Percentiles rank a stretch among this genome's conserved stretches.
These are phyloP conservation scores for Podospora tetraspora DNA, from an alignment of 495 filamentous ascomycete species.

Conservation along the genomic window DNA sequence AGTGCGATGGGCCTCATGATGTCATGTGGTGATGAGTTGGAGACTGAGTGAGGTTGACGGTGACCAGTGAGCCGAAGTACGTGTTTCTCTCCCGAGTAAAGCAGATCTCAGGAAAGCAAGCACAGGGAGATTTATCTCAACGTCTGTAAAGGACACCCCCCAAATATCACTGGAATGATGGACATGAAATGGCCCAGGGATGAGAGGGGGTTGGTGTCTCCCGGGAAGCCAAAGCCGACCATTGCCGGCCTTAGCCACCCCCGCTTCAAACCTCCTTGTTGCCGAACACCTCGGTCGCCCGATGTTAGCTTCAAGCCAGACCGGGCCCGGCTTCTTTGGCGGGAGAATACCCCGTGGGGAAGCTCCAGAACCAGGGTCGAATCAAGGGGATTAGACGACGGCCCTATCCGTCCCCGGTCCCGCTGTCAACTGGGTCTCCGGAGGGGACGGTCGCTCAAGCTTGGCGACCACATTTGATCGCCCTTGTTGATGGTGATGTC, in stretches of 20 bases:
- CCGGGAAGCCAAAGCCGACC: slow-evolving; percentile 27
- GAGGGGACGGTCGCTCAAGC: background rate
- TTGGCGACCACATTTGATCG: background rate
- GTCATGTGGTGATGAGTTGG: background rate
- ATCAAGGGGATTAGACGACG: background rate
- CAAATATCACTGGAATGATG: background rate
- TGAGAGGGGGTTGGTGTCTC: slow-evolving; percentile 4
- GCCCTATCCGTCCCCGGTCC: background rate
- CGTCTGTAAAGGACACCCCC: background rate
- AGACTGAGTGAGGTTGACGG: background rate
- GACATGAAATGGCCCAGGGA: background rate
- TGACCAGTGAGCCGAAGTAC: background rate
- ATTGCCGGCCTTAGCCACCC: slow-evolving; percentile 29
- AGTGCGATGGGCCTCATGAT: slow-evolving; percentile 33
- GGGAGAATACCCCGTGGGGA: background rate
- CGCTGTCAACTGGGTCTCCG: background rate
- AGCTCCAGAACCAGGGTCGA: background rate
- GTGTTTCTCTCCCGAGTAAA: background rate
- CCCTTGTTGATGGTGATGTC: background rate
- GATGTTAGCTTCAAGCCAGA: background rate
- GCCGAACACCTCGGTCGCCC: background rate
- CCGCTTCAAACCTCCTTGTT: background rate
- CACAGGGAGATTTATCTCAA: background rate
- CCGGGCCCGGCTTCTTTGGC: background rate
- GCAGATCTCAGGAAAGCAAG: background rate